A percentile compares a stretch with the other conserved stretches of the same genome.
These are phyloP conservation scores for Apiotrichum veenhuisii DNA, from an alignment of 1,284 basidiomycete species.

Conservation along the genomic window DNA sequence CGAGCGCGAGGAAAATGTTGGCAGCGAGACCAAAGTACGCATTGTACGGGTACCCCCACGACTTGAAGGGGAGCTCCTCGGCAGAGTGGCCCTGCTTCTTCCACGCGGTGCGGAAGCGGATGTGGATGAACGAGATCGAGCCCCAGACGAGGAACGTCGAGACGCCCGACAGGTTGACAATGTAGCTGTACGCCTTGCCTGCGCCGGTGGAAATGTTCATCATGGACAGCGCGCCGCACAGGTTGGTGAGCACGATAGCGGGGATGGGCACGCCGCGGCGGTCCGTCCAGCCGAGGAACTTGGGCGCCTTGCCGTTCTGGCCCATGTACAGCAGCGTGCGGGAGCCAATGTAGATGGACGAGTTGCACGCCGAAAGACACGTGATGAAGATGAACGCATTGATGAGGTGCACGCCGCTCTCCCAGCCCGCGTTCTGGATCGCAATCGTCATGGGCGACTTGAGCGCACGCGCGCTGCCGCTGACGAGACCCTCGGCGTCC, in stretches of 20 bases:
- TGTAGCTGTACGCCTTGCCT: slow-evolving; percentile 29
- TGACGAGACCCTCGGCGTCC: slow-evolving; percentile 58
- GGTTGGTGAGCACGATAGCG: slow-evolving; percentile 41
- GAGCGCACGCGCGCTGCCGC: slow-evolving; percentile 56
- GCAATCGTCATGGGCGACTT: slow-evolving; percentile 81
- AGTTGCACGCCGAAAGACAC: slow-evolving; percentile 45
- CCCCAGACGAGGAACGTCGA: slow-evolving; percentile 31
- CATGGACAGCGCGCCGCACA: slow-evolving; percentile 46
- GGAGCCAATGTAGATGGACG: slow-evolving; percentile 43
- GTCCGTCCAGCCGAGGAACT: slow-evolving; percentile 44
- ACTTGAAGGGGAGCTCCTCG: slow-evolving; percentile 51
- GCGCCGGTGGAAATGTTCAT: slow-evolving; percentile 38
- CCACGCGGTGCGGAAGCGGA: slow-evolving; percentile 52
- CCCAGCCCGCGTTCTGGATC: slow-evolving; percentile 64
- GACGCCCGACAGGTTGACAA: slow-evolving; percentile 32
- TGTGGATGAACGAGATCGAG: slow-evolving; percentile 30
- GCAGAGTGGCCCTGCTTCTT: slow-evolving; percentile 41
- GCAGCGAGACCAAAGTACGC: slow-evolving; percentile 24
- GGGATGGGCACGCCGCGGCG: slow-evolving; percentile 48
- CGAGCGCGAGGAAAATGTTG: slow-evolving; percentile 23
- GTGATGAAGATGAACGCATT: slow-evolving; percentile 63
- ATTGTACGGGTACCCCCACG: slow-evolving; percentile 18
- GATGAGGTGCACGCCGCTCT: slow-evolving; percentile 62
- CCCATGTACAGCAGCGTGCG: slow-evolving; percentile 41
- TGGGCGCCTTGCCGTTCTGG: slow-evolving; percentile 40